Evolutionary conservation across 75 land plant species (phyloP), one percentile per base, ranked within the genome.

Genomic region (Azolla pinnata): DNA sequence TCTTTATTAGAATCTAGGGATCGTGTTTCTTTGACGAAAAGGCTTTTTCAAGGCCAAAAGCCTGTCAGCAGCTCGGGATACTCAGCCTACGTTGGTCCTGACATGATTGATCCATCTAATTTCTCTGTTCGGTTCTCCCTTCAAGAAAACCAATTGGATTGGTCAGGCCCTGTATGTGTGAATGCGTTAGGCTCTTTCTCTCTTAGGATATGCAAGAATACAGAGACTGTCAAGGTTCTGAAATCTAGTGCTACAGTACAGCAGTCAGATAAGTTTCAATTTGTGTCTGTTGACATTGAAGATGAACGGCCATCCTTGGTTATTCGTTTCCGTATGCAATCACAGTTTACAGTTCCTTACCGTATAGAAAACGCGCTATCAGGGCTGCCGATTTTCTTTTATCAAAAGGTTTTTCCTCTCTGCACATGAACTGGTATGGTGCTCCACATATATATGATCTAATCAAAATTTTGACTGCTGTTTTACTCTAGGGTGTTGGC

Each of bases 91-190:
- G 54, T 52, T 52, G 54, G 54, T 1, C 12, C 29, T 19, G 54
- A 23, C 14, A 25, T 24, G 27, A 2, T 24, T 44, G 73, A 72
- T 28, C 69, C 70, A 44, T 68, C 72, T 21, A 54, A 42, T 4
- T 63, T 66, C 14, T 71, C 57, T 54, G 44, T 91, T 7, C 93
- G 83, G 20, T 91, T 91, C 67, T 60, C 64, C 19, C 67, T 69
- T 35, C 64, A 66, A 21, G 74, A 76, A 1, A 29, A 61, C 56
- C 85, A 71, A 42, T 77, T 71, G 61, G 68, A 62, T 57, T 87
- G 97, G 93, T 87, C 97, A 57, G 97, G 97, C 25, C 93, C 85
- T 42, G 65, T 91, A 26, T 87, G 97, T 67, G 76, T 84, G 28
- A 73, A 83, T 69, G 82, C 97, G 24, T 64, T 91, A 19, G 97